Conservation (phyloP, 768 basidiomycete species). For the Termitomyces titanicus region DNA sequence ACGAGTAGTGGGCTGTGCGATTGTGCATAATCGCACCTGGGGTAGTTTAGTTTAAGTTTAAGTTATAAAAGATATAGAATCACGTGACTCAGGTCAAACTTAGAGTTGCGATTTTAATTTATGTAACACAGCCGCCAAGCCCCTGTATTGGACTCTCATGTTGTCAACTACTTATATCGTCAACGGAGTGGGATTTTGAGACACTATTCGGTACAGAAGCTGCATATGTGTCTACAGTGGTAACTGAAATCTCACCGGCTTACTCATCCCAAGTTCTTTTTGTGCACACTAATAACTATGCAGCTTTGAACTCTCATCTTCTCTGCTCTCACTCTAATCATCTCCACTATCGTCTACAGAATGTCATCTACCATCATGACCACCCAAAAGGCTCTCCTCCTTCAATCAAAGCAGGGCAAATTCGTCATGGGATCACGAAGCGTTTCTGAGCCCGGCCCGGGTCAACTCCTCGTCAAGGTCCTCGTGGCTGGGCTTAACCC, state of each 20-base stretch:
- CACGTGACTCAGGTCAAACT: no score
- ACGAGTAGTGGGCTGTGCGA: no score
- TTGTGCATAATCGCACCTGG: no score
- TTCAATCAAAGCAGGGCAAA: slow-evolving; percentile 15
- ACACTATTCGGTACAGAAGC: background rate
- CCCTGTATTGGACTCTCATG: background rate
- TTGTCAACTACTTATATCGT: background rate
- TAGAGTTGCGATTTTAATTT: no score
- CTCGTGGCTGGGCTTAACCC: slow-evolving; percentile 42
- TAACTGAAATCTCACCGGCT: background rate
- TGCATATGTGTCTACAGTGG: background rate
- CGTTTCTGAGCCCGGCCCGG: slow-evolving; percentile 27
- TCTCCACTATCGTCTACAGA: slow-evolving; percentile 6
- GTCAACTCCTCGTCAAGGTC: slow-evolving; percentile 41
- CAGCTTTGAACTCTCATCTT: background rate
- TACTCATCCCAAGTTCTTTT: slow-evolving; percentile 1
- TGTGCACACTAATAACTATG: no score
- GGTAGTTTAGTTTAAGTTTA: no score
- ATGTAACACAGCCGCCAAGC: no score
- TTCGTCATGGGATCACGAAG: slow-evolving; percentile 13
- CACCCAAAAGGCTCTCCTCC: slow-evolving; percentile 24
- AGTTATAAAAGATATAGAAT: no score
- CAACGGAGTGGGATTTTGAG: background rate
- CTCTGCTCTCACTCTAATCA: background rate
- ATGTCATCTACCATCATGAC: slow-evolving; percentile 3